A percentile compares a stretch with the other conserved stretches of the same genome.
Evolutionary conservation across 768 basidiomycete species (phyloP).

Genomic region (Russula griseocarnosa): DNA sequence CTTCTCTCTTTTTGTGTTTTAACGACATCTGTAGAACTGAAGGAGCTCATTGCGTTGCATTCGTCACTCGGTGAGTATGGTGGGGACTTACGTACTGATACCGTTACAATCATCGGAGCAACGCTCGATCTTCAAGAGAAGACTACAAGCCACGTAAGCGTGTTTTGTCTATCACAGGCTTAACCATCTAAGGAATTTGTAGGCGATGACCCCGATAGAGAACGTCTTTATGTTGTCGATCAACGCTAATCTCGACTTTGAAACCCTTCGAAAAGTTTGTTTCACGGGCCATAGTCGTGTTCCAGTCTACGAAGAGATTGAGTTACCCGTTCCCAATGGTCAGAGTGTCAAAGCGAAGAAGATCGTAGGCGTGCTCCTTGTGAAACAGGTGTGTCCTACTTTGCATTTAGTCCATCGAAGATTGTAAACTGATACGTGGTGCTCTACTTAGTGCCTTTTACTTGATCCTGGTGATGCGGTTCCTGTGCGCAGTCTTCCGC

Average conservation of each 20-base stretch:
- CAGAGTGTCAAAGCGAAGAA: conserved; percentile 61
- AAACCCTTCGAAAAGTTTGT: conserved; percentile 45
- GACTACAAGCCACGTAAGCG: conserved; percentile 51
- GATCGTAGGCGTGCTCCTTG: conserved; percentile 81
- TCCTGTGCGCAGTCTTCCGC: conserved; percentile 75
- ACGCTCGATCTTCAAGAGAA: conserved; percentile 89
- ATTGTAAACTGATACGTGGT: conserved; percentile 3
- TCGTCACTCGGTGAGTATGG: conserved; percentile 66
- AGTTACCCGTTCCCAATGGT: conserved; percentile 23
- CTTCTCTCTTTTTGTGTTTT: background rate
- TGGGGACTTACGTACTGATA: conserved; percentile 82
- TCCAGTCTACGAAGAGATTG: conserved; percentile 30
- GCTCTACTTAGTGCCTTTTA: conserved; percentile 27
- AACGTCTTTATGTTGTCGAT: conserved; percentile 87
- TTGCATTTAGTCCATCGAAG: background rate
- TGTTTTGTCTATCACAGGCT: no score
- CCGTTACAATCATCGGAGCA: conserved; percentile 85
- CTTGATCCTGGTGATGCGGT: conserved; percentile 55
- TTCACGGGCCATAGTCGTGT: conserved; percentile 30
- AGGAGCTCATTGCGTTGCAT: conserved; percentile 89
- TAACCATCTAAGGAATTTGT: conserved; percentile 21
- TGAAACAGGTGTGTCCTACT: conserved; percentile 56
- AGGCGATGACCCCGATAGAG: conserved; percentile 78
- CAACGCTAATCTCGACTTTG: conserved; percentile 77
- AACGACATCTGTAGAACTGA: conserved; percentile 46